Evolutionary conservation across 495 filamentous ascomycete species (phyloP).

Genomic region (Penicillium ochrochloron): DNA sequence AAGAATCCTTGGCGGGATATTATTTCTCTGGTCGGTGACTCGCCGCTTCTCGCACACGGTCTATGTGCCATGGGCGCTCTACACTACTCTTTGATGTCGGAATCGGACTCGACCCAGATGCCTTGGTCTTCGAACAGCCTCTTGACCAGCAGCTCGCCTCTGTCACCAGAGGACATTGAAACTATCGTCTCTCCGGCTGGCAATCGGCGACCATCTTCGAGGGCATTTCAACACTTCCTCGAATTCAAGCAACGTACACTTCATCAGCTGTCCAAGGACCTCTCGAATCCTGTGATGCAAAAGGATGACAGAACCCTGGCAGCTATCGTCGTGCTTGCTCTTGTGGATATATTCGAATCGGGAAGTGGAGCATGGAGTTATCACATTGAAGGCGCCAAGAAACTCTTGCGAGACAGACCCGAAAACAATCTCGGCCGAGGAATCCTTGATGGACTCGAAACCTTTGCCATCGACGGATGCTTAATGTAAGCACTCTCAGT

Average conservation of each 20-base stretch:
- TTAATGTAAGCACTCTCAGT: conserved; percentile 39
- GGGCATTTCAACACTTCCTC: conserved; percentile 48
- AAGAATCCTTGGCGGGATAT: conserved; percentile 50
- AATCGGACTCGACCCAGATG: conserved; percentile 40
- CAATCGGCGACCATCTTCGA: conserved; percentile 35
- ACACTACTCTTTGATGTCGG: conserved; percentile 45
- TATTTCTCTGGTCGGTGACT: conserved; percentile 42
- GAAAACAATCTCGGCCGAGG: conserved; percentile 27
- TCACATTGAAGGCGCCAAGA: conserved; percentile 54
- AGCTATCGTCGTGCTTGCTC: conserved; percentile 47
- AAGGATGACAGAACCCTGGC: conserved; percentile 48
- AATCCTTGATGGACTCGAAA: conserved; percentile 45
- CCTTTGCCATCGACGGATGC: conserved; percentile 49
- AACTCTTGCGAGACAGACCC: conserved; percentile 40
- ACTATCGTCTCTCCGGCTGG: conserved; percentile 34
- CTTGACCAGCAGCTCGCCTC: conserved; percentile 18
- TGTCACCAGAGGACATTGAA: conserved; percentile 38
- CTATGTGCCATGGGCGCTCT: conserved; percentile 49
- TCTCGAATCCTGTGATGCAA: conserved; percentile 40
- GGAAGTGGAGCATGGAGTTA: conserved; percentile 53
- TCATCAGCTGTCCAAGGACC: conserved; percentile 44
- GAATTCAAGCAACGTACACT: conserved; percentile 50
- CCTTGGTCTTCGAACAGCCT: conserved; percentile 43
- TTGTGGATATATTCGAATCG: conserved; percentile 51
- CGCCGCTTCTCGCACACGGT: conserved; percentile 44